Conservation (phyloP, 371 early-diverging fungal species). For the Ordospora colligata region DNA sequence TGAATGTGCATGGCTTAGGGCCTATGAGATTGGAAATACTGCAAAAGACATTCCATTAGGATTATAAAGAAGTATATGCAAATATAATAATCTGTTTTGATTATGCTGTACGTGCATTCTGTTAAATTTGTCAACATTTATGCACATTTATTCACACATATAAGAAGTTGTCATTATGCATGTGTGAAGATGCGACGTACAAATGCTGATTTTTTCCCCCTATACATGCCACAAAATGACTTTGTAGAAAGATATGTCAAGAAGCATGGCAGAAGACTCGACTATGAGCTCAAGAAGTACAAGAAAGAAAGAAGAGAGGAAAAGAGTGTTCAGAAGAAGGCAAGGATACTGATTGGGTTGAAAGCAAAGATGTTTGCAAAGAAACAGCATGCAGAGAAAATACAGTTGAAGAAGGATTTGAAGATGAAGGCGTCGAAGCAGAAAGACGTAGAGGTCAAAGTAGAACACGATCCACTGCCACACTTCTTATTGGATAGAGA, state of each 20-base stretch:
- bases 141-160: no score
- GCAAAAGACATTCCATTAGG: no score
- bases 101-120: no score
- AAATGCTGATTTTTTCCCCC: not conserved
- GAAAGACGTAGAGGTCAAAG: conserved; percentile 74
- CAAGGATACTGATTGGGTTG: conserved; percentile 88
- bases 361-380: conserved; percentile 96
- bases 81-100: no score
- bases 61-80: no score
- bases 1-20: conserved; percentile 17
- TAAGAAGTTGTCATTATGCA: no score
- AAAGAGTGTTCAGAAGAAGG: conserved; percentile 76
- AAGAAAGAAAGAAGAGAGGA: conserved; percentile 85
- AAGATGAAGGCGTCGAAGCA: conserved; percentile 84
- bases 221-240: conserved; percentile 86
- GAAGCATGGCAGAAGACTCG: conserved; percentile 85
- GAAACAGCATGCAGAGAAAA: conserved; percentile 94
- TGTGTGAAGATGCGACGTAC: not conserved
- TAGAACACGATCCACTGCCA: conserved; percentile 82
- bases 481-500: conserved; percentile 96
- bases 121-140: no score
- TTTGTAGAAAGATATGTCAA: conserved; percentile 97
- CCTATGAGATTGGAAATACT: not conserved
- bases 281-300: conserved; percentile 83
- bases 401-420: conserved; percentile 88